Percentiles rank a stretch among this genome's conserved stretches.
Conservation (phyloP, 2,329 filamentous ascomycete genomes). For the Coniella lustricola region DNA sequence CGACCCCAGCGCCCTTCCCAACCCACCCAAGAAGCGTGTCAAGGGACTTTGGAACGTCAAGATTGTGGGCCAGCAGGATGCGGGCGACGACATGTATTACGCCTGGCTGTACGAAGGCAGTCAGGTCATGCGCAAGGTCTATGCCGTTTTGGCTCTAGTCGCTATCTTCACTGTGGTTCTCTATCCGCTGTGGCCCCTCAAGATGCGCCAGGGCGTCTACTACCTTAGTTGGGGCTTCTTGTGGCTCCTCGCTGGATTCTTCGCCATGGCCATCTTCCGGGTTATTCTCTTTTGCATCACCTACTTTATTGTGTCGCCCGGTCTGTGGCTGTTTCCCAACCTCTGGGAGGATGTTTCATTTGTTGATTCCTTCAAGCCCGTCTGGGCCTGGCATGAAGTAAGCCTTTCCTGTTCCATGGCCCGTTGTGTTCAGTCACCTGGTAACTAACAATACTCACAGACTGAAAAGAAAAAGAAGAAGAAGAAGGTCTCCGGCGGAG, state of each 20-base stretch:
- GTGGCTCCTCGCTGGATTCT: constrained; percentile 85
- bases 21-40: constrained; percentile 71
- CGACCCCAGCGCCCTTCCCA: constrained; percentile 67
- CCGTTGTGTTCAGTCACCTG: too few species aligned
- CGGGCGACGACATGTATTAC: constrained; percentile 82
- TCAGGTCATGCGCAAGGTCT: constrained; percentile 89
- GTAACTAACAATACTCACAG: constrained; percentile 13
- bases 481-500: constrained; percentile 27
- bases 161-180: constrained; percentile 84
- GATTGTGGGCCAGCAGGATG: constrained; percentile 94
- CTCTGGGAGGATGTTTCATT: constrained; percentile 98
- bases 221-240: constrained; percentile 94
- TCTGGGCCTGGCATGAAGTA: constrained; percentile 99
- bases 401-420: constrained; percentile 21
- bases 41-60: constrained; percentile 96
- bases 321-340: constrained; percentile 97
- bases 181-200: constrained; percentile 93
- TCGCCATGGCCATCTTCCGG: constrained; percentile 94
- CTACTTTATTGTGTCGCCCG: constrained; percentile 75
- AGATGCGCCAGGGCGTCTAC: constrained; percentile 89
- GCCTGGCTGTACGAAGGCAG: constrained; percentile 94
- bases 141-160: constrained; percentile 74
- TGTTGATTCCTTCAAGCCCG: constrained; percentile 89
- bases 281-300: constrained; percentile 91
- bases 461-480: constrained; percentile 54